phyloP scores from a whole-genome alignment of 2,329 filamentous ascomycete species.

The Cryphonectria japonica region DNA sequence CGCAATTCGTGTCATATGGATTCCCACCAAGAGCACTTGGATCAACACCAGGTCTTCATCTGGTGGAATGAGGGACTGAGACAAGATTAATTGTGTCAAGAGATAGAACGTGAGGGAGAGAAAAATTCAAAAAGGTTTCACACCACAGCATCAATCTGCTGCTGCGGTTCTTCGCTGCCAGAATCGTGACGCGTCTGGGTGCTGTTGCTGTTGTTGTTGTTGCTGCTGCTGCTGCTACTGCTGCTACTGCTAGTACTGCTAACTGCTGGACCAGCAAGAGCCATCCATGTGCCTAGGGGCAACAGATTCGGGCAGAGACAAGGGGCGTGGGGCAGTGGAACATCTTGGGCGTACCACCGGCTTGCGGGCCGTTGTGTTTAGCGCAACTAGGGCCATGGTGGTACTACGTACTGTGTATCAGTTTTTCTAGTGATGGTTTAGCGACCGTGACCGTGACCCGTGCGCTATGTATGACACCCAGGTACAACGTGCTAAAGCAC shows the following conservation, averaged over 20 bases:
- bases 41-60: not conserved
- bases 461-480: not conserved
- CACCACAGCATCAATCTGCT: not conserved
- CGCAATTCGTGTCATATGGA: not conserved
- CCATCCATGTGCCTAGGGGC: no score
- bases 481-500: not conserved
- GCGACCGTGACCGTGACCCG: not conserved
- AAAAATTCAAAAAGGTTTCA: not conserved
- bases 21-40: not conserved
- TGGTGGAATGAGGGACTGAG: not conserved
- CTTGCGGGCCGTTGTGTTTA: conserved; percentile 1
- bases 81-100: not conserved
- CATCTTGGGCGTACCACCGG: not conserved
- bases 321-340: not conserved
- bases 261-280: not conserved
- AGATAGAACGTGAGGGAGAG: not conserved
- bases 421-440: not conserved
- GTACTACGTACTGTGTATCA: not conserved
- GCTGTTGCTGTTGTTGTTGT: not conserved
- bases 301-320: not conserved
- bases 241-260: not conserved
- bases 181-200: not conserved
- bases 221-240: not conserved
- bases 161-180: not conserved
- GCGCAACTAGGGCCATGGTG: not conserved